These are phyloP conservation scores for Mycocentrospora acerina DNA, from an alignment of 2,329 filamentous ascomycete genomes.

Conservation along the genomic window DNA sequence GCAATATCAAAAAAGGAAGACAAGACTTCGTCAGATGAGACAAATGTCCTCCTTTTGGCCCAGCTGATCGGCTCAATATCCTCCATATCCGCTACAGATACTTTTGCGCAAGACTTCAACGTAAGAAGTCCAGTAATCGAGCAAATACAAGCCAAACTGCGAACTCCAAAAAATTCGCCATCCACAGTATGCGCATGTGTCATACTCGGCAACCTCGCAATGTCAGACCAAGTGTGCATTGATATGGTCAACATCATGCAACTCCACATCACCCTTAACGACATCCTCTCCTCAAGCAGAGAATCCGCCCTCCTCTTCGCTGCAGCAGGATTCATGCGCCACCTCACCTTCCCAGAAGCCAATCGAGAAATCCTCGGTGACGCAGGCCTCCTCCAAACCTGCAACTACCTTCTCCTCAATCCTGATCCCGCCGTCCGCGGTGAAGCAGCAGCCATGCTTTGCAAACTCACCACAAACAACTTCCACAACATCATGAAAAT, in stretches of 20 bases:
- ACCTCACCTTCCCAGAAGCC: conserved; percentile 38
- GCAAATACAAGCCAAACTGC: conserved; percentile 28
- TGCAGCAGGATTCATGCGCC: conserved; percentile 40
- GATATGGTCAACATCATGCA: conserved; percentile 38
- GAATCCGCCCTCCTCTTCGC: conserved; percentile 38
- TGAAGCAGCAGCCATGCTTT: conserved; percentile 37
- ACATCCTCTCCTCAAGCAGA: conserved; percentile 25
- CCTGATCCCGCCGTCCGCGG: conserved; percentile 36
- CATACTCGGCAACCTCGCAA: conserved; percentile 42
- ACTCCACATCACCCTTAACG: conserved; percentile 31
- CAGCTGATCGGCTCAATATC: conserved; percentile 36
- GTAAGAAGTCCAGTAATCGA: conserved; percentile 29
- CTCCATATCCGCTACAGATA: conserved; percentile 37
- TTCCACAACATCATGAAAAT: conserved; percentile 33
- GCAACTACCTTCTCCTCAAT: conserved; percentile 28
- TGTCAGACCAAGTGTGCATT: conserved; percentile 36
- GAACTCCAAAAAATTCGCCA: conserved; percentile 18
- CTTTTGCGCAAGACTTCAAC: conserved; percentile 30
- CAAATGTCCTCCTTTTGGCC: conserved; percentile 28
- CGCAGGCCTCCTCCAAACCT: conserved; percentile 34
- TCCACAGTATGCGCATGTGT: conserved; percentile 39
- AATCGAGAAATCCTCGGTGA: conserved; percentile 34
- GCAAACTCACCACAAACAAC: conserved; percentile 36
- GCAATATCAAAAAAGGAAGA: conserved; percentile 26
- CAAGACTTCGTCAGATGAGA: conserved; percentile 25